Percentiles rank a stretch among this genome's conserved stretches.
Conservation (phyloP, 2,329 filamentous ascomycete genomes). For the Claviceps monticola region DNA sequence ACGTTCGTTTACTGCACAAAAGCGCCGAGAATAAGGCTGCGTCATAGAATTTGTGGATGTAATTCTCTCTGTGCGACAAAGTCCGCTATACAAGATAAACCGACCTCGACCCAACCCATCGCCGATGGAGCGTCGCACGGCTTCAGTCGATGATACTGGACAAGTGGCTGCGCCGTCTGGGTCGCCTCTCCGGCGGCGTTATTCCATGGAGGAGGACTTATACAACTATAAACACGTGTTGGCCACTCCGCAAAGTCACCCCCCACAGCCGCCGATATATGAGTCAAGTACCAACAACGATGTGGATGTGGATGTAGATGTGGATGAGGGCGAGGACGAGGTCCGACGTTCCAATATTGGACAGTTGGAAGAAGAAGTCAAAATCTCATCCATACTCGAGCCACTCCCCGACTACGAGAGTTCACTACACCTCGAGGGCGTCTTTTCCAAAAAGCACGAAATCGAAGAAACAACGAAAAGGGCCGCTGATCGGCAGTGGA, state of each 20-base stretch:
- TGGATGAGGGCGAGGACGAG: constrained; percentile 3
- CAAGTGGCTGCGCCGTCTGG: constrained; percentile 14
- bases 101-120: constrained; percentile 1
- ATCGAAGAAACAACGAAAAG: constrained; percentile 50
- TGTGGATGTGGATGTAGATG: background rate
- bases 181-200: constrained; percentile 28
- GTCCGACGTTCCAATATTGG: constrained; percentile 1
- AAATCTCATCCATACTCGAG: constrained; percentile 23
- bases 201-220: constrained; percentile 42
- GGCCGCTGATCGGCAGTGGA: constrained; percentile 50
- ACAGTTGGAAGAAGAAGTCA: constrained; percentile 16
- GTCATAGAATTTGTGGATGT: too few relatives aligned
- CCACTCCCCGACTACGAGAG: constrained; percentile 41
- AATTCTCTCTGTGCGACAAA: background rate
- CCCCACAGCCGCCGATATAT: constrained; percentile 34
- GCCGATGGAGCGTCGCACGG: constrained; percentile 21
- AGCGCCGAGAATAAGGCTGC: too few relatives aligned
- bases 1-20: too few relatives aligned
- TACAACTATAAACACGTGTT: constrained; percentile 39
- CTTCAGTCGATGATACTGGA: constrained; percentile 20
- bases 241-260: constrained; percentile 28
- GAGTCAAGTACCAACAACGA: constrained; percentile 12
- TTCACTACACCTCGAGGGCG: constrained; percentile 38
- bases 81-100: background rate
- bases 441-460: constrained; percentile 52